phyloP scores from a whole-genome alignment of 257 asterid species.

The Cynanchum wilfordii region DNA sequence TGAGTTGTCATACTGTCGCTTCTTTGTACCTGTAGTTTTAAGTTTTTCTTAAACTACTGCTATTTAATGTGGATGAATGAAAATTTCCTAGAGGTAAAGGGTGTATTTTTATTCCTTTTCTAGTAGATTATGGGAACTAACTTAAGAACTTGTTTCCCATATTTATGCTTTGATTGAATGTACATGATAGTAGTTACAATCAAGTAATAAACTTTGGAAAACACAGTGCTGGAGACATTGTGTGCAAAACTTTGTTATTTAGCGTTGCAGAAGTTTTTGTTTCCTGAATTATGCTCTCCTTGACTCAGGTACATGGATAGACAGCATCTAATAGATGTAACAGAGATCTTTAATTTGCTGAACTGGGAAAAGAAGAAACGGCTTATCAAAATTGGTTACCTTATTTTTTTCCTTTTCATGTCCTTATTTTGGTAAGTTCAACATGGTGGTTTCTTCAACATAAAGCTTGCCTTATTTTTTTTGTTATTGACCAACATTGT shows the following conservation, averaged over 20 bases:
- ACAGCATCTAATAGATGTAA: constrained; percentile 79
- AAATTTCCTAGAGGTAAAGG: background rate
- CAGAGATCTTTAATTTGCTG: constrained; percentile 85
- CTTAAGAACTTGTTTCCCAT: background rate
- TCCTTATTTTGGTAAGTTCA: constrained; percentile 68
- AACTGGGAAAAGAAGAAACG: constrained; percentile 80
- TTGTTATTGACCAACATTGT: background rate
- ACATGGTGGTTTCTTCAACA: background rate
- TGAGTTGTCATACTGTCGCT: too few relatives aligned
- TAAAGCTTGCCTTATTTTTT: background rate
- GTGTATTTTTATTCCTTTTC: background rate
- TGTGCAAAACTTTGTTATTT: background rate
- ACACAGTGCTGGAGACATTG: background rate
- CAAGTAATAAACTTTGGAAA: background rate
- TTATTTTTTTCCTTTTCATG: constrained; percentile 57
- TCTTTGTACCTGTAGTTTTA: too few relatives aligned
- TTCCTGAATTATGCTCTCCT: constrained; percentile 16
- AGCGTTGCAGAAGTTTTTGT: background rate
- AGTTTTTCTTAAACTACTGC: background rate
- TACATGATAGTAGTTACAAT: background rate
- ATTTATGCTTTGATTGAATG: background rate
- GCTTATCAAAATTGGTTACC: constrained; percentile 74
- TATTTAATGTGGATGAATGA: background rate
- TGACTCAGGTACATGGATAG: constrained; percentile 49
- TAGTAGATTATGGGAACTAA: background rate